Evolutionary conservation across 495 filamentous ascomycete species (phyloP).

Genomic region (Penicillium egyptiacum): DNA sequence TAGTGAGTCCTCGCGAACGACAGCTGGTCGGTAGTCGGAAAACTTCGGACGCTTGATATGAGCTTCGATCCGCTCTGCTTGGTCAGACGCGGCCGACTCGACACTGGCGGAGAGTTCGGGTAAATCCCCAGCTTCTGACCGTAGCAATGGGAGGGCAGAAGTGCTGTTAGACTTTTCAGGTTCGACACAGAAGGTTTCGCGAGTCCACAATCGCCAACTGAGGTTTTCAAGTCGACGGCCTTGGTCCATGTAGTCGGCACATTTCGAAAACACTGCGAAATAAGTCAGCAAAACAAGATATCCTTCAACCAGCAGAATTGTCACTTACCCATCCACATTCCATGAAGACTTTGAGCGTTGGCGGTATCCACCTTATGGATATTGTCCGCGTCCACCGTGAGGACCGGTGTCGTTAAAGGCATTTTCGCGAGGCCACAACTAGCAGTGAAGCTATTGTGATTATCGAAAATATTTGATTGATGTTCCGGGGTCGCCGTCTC

Average conservation of each 20-base stretch:
- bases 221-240: conserved; percentile 91
- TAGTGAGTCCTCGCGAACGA: conserved; percentile 51
- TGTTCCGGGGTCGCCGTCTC: conserved; percentile 54
- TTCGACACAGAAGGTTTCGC: conserved; percentile 94
- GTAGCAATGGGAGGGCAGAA: conserved; percentile 44
- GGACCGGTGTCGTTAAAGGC: conserved; percentile 69
- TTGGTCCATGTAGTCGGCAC: conserved; percentile 90
- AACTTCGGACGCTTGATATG: conserved; percentile 54
- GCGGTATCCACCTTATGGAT: conserved; percentile 93
- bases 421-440: conserved; percentile 44
- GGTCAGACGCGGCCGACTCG: conserved; percentile 75
- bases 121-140: conserved; percentile 56
- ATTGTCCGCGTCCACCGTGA: conserved; percentile 80
- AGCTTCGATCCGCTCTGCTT: conserved; percentile 69
- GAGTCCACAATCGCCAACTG: conserved; percentile 93
- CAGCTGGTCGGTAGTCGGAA: conserved; percentile 45
- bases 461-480: conserved; percentile 11
- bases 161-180: conserved; percentile 52
- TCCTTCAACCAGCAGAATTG: not conserved
- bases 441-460: conserved; percentile 3
- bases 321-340: conserved; percentile 94
- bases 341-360: conserved; percentile 89
- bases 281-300: conserved; percentile 1
- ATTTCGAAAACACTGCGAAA: conserved; percentile 83
- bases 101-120: conserved; percentile 91